Evolutionary conservation across 1,139 yeast species (phyloP), one percentile per base, ranked within the genome.

Genomic region (Kodamaea anthophila): DNA sequence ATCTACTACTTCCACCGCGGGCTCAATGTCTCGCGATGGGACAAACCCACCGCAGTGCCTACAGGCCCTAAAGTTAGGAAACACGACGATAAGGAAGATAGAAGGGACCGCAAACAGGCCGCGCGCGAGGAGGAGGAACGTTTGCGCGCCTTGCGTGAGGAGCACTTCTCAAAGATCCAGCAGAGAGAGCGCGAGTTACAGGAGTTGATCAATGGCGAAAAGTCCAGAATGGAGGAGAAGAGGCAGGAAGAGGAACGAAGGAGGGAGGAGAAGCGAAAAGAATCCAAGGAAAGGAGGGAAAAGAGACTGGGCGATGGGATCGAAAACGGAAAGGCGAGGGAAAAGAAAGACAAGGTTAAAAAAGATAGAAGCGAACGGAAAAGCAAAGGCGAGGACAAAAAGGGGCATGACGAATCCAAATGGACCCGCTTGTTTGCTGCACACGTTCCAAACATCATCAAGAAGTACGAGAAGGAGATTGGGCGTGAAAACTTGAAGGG

Each of bases 391-490:
- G 40, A 39, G 24, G 36, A 21, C 8, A 9, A n/a, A 5, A 24
- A 40, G 22, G 35, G 35, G 24, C 38, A 9, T 5, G 23, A 10
- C 8, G 74, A 65, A 33, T 53, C 60, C 36, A 61, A 61, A 42
- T 83, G 88, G 87, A 66, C 68, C 13, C 64, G 58, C 28, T 53
- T 70, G 18, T 75, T 91, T 52, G 97, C 96, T 3, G 58, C 69
- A 15, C 67, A 74, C 44, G 82, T 91, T 12, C 96, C 97, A 4
- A 87, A 87, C 46, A 56, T 82, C 44, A 65, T 88, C 31, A 77
- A 78, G 41, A 74, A 74, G 42, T 77, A 80, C 50, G 81, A 76
- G 40, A 51, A 61, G 3, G 76, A 74, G 34, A 65, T 88, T 14
- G 91, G 87, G 2, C 76, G 76, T 37, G 94, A 83, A 4, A 69